Percentiles rank a stretch among this genome's conserved stretches.
Conservation (phyloP, 2,329 filamentous ascomycete species). For the Aspergillus puulaauensis region DNA sequence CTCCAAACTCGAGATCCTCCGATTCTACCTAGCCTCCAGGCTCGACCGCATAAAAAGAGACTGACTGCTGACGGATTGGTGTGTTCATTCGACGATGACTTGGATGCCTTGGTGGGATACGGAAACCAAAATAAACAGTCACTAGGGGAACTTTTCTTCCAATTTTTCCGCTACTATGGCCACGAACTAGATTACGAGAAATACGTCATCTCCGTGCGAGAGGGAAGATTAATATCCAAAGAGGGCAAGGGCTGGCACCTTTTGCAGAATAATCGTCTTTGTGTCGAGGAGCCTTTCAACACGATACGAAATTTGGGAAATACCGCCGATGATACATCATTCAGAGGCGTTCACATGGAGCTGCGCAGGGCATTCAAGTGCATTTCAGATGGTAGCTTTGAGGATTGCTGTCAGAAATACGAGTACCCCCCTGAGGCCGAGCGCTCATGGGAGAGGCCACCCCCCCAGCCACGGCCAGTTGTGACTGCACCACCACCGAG, state of each 20-base stretch:
- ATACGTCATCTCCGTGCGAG: slow-evolving; percentile 77
- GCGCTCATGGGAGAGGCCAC: slow-evolving; percentile 55
- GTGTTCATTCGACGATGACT: slow-evolving; percentile 82
- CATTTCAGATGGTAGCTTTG: slow-evolving; percentile 74
- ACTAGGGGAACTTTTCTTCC: slow-evolving; percentile 82
- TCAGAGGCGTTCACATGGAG: slow-evolving; percentile 86
- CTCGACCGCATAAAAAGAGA: slow-evolving; percentile 63
- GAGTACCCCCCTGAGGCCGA: slow-evolving; percentile 82
- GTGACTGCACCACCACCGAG: slow-evolving; percentile 44
- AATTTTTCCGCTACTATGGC: slow-evolving; percentile 93
- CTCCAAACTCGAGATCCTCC: slow-evolving; percentile 83
- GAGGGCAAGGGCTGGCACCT: slow-evolving; percentile 86
- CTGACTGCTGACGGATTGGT: slow-evolving; percentile 63
- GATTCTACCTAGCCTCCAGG: slow-evolving; percentile 81
- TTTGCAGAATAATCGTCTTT: slow-evolving; percentile 76
- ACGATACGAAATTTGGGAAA: slow-evolving; percentile 86
- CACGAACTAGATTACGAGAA: slow-evolving; percentile 91
- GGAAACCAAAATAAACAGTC: slow-evolving; percentile 79
- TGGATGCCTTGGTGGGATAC: slow-evolving; percentile 71
- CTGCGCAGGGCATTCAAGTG: slow-evolving; percentile 83
- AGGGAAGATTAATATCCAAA: slow-evolving; percentile 76
- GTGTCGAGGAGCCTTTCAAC: slow-evolving; percentile 97
- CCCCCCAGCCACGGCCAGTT: slow-evolving; percentile 56
- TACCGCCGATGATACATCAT: slow-evolving; percentile 92
- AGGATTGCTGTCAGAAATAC: slow-evolving; percentile 83